Conservation (phyloP, 2,329 filamentous ascomycete species). For the Colletotrichum nymphaeae region DNA sequence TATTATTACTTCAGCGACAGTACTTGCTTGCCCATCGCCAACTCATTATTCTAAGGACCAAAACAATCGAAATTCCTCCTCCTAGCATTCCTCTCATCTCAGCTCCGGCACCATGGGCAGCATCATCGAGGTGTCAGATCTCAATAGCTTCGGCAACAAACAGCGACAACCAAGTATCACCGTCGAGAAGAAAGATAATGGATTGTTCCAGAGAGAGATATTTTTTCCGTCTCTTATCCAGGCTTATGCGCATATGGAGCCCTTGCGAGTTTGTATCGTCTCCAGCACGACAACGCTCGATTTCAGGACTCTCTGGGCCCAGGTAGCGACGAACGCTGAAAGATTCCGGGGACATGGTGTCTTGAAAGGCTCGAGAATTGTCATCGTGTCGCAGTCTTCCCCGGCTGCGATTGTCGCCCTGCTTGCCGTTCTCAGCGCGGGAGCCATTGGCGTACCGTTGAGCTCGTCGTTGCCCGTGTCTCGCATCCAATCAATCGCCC, state of each 20-base stretch:
- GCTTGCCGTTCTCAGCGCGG: neutral
- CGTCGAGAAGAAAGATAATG: neutral
- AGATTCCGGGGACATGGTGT: no score
- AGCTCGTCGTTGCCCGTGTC: neutral
- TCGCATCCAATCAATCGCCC: slow-evolving; percentile 1
- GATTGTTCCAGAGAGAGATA: neutral
- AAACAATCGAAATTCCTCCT: neutral
- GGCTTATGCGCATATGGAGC: neutral
- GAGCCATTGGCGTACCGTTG: neutral
- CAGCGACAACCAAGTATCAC: neutral
- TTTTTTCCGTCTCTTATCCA: neutral
- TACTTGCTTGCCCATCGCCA: neutral
- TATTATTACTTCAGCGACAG: neutral
- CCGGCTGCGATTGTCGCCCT: neutral
- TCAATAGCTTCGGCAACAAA: neutral
- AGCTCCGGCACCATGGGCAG: neutral
- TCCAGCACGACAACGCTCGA: no score
- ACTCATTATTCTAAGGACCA: neutral
- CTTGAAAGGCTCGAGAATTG: no score
- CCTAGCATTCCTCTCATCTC: neutral
- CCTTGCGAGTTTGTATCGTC: no score
- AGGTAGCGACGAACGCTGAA: no score
- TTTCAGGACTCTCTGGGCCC: no score
- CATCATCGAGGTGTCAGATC: neutral
- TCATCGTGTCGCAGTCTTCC: no score